Evolutionary conservation across 306 rosid genomes (phyloP).

Genomic region (Mimosa pudica): DNA sequence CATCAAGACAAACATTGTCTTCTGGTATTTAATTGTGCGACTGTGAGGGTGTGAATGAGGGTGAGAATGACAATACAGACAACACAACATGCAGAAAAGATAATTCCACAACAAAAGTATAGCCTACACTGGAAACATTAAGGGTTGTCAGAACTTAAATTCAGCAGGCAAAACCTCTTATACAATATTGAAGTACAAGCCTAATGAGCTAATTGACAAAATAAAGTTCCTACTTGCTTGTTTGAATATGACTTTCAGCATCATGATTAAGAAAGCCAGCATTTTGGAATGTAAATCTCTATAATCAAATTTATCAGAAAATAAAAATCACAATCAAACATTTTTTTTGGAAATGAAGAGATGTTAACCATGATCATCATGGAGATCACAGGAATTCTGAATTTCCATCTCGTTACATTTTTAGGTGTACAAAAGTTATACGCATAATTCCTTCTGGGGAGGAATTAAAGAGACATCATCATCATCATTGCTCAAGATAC

Average conservation of each 20-base stretch:
- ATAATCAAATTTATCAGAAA: background rate
- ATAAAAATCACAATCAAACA: background rate
- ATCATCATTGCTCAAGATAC: too few species aligned
- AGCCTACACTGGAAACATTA: conserved; percentile 13
- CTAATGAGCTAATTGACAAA: background rate
- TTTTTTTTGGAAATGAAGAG: background rate
- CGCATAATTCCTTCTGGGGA: background rate
- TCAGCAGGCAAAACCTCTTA: background rate
- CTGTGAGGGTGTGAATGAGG: background rate
- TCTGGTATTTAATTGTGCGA: background rate
- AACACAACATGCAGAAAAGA: background rate
- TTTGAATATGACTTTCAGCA: background rate
- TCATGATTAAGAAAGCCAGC: background rate
- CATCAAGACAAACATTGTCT: background rate
- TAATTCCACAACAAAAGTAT: background rate
- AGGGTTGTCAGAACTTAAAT: background rate
- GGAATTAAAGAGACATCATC: background rate
- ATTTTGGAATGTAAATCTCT: background rate
- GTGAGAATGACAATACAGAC: background rate
- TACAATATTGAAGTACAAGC: background rate
- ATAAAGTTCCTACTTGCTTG: background rate
- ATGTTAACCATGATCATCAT: background rate
- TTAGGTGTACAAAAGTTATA: background rate
- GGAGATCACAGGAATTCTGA: background rate
- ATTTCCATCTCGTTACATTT: background rate